Base-by-base conservation (phyloP, 306 rosid species). In the Pyrus pyrifolia region DNA sequence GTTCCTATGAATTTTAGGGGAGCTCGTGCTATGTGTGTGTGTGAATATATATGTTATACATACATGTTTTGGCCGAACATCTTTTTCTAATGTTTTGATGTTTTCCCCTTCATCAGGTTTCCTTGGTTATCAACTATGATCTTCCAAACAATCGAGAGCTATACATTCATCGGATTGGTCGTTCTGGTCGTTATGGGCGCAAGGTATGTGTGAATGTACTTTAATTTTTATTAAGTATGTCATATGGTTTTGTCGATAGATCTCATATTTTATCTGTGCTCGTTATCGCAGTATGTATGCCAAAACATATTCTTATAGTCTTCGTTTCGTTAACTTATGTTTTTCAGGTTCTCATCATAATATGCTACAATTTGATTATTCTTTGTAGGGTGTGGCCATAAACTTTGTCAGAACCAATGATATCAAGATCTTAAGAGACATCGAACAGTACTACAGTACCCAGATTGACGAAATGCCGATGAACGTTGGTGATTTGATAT, bases 181-280 rank as follows among this genome's bases (percentile, higher is more conserved):
- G 96, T 12, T 94, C 97, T 81, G 98, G 98, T 79, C 98, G 98
- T 69, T 94, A 92, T 92, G 98, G 98, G 31, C 93, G 98, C 79
- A 95, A 94, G 98, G 98, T 94, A 88, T 71, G 62, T 10, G 11
- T 40, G 40, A 2, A 35, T 35, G 9, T 40, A 40, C 11, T 40
- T 10, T 9, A 40, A 40, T 40, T 40, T 10, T 40, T 40, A 2
- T 40, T 2, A 40, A 40, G 44, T 40, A 11, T 40, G 45, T 2
- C 11, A 40, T 40, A 40, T 40, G 11, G 9, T 8, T 40, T 40
- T 10, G 11, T 40, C 45, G 45, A 9, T 8, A 40, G 45, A 40
- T 40, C 45, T 40, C 45, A 40, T 40, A 9, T 40, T 40, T 11
- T 40, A 40, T 40, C 3, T 40, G 3, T 40, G 12, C 45, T 40